Conservation (phyloP, 257 asterid genomes). For the Capsicum pubescens region DNA sequence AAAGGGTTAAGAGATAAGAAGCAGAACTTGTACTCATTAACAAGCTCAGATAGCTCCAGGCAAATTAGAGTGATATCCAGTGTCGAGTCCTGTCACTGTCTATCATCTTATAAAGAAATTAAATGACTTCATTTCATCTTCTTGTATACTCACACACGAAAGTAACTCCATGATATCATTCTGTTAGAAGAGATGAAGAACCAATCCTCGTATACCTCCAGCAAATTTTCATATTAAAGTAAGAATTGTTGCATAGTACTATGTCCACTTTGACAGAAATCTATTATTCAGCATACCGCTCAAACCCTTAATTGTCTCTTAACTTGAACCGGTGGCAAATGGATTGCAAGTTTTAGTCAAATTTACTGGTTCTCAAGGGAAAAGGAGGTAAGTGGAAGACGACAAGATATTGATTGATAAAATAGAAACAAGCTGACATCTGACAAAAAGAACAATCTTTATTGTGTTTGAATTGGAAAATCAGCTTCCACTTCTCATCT, state of each 20-base stretch:
- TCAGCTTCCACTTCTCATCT: slow-evolving; percentile 10
- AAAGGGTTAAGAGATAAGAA: neutral
- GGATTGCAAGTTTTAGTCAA: neutral
- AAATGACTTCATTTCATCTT: neutral
- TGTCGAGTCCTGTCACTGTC: neutral
- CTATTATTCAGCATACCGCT: slow-evolving; percentile 9
- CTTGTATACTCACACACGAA: neutral
- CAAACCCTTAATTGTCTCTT: neutral
- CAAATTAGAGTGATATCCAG: neutral
- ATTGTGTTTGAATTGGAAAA: neutral
- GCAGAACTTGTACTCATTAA: neutral
- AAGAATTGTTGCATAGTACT: neutral
- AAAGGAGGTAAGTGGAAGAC: slow-evolving; percentile 14
- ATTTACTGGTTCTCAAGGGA: neutral
- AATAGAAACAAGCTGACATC: slow-evolving; percentile 11
- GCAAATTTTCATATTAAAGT: neutral
- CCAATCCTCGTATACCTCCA: neutral
- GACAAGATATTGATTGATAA: neutral
- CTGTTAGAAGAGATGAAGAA: neutral
- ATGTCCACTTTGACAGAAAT: slow-evolving; percentile 6
- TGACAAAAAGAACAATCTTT: slow-evolving; percentile 8
- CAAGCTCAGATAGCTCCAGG: neutral
- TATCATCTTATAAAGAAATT: neutral
- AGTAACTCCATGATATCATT: slow-evolving; percentile 15
- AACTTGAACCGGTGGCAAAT: neutral